A percentile compares a stretch with the other conserved stretches of the same genome.
Evolutionary conservation across 192 early-diverging fungal genomes (phyloP).

Genomic region (Geranomyces michiganensis): DNA sequence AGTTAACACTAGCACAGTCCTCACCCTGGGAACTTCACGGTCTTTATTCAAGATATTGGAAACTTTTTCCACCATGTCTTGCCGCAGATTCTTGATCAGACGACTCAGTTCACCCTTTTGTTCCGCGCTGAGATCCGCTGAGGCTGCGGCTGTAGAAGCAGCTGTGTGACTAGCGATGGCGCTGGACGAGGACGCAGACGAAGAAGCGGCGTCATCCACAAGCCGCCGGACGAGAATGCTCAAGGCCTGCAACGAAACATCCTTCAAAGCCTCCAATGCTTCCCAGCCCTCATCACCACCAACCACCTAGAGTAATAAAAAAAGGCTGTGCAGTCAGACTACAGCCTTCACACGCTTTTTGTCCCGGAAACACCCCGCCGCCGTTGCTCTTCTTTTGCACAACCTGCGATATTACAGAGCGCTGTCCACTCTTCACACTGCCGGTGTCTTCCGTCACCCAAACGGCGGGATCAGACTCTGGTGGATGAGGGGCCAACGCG

Average conservation of each 20-base stretch:
- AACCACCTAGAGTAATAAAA: not conserved
- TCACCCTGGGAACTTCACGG: not conserved
- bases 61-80: not conserved
- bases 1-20: not conserved
- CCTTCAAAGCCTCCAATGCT: constrained; percentile 19
- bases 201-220: constrained; percentile 4
- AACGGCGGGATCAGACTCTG: not conserved
- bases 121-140: not conserved
- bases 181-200: not conserved
- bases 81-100: not conserved
- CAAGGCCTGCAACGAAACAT: constrained; percentile 21
- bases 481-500: not conserved
- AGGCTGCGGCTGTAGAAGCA: not conserved
- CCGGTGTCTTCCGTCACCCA: not conserved
- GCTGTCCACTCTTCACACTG: not conserved
- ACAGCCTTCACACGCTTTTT: not conserved
- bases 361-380: not conserved
- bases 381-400: not conserved
- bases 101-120: not conserved
- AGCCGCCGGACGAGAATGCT: constrained; percentile 21
- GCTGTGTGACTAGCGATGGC: not conserved
- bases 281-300: constrained; percentile 12
- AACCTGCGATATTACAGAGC: not conserved
- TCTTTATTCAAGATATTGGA: not conserved
- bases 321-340: too few species aligned